Evolutionary conservation across 176 grass and related monocot species (phyloP).

Genomic region (Coix lacrymajobi): DNA sequence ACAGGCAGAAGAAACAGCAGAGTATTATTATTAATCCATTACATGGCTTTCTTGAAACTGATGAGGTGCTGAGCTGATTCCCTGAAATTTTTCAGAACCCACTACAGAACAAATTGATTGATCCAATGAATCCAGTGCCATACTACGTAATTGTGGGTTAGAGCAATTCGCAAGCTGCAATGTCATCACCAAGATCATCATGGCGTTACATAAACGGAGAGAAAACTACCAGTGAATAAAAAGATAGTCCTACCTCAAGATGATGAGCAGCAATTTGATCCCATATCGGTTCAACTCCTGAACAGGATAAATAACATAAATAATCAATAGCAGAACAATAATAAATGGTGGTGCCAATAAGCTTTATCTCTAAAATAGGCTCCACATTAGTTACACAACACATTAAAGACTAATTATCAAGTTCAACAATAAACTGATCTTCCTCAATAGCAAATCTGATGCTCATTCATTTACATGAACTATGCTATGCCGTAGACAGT

Average conservation of each 20-base stretch:
- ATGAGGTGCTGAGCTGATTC: conserved; percentile 45
- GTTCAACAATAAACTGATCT: conserved; percentile 6
- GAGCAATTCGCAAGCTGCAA: conserved; percentile 82
- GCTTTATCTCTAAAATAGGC: conserved; percentile 2
- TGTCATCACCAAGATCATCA: conserved; percentile 20
- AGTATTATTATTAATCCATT: not conserved
- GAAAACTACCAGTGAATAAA: conserved; percentile 22
- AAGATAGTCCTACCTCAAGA: conserved; percentile 66
- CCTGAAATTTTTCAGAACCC: conserved; percentile 82
- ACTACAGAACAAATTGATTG: conserved; percentile 94
- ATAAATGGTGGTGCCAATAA: not conserved
- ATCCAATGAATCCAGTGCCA: conserved; percentile 92
- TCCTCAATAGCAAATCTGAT: not conserved
- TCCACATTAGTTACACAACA: not conserved
- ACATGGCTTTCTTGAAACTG: conserved; percentile 45
- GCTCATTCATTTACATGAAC: conserved; percentile 1
- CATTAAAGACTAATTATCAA: conserved; percentile 15
- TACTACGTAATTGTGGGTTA: conserved; percentile 74
- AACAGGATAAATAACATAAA: conserved; percentile 33
- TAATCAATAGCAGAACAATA: conserved; percentile 7
- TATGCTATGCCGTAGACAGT: not conserved
- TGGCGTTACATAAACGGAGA: conserved; percentile 13
- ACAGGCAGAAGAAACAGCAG: not conserved
- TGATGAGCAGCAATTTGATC: conserved; percentile 89
- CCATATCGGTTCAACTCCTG: conserved; percentile 93